Evolutionary conservation across 192 early-diverging fungal species (phyloP).

Genomic region (Coemansia sp.): DNA sequence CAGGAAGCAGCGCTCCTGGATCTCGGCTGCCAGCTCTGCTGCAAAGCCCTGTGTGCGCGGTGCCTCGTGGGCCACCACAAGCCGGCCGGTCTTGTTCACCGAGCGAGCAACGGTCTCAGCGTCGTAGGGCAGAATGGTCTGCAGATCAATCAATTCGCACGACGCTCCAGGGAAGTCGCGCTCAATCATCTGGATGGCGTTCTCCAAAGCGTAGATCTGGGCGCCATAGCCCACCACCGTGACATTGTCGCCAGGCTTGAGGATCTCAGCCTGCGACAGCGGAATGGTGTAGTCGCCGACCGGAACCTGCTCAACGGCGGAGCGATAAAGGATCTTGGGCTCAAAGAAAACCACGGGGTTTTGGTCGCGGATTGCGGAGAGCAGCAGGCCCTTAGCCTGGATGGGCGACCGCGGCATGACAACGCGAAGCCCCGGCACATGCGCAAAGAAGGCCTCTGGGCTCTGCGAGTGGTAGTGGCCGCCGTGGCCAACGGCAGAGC

Average conservation of each 20-base stretch:
- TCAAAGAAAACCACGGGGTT: conserved; percentile 97
- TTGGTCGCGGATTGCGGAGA: conserved; percentile 84
- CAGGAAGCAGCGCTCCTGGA: conserved; percentile 93
- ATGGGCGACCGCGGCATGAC: conserved; percentile 90
- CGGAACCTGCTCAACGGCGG: conserved; percentile 94
- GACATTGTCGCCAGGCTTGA: conserved; percentile 81
- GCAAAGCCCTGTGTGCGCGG: conserved; percentile 88
- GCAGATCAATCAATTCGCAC: conserved; percentile 91
- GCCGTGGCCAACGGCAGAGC: conserved; percentile 94
- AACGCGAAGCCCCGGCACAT: conserved; percentile 91
- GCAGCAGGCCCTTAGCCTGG: conserved; percentile 92
- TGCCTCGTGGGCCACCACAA: conserved; percentile 93
- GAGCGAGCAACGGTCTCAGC: conserved; percentile 85
- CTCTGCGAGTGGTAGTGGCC: conserved; percentile 95
- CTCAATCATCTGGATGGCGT: conserved; percentile 83
- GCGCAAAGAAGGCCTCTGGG: conserved; percentile 94
- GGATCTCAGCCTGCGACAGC: conserved; percentile 86
- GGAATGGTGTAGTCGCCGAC: conserved; percentile 89
- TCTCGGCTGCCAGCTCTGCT: conserved; percentile 82
- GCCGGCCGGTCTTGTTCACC: conserved; percentile 90
- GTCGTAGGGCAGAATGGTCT: conserved; percentile 91
- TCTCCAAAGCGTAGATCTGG: conserved; percentile 92
- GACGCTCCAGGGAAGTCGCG: conserved; percentile 81
- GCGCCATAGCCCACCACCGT: conserved; percentile 92
- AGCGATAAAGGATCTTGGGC: conserved; percentile 94